phyloP scores from a whole-genome alignment of 768 basidiomycete genomes.

The Sistotremastrum suecicum region DNA sequence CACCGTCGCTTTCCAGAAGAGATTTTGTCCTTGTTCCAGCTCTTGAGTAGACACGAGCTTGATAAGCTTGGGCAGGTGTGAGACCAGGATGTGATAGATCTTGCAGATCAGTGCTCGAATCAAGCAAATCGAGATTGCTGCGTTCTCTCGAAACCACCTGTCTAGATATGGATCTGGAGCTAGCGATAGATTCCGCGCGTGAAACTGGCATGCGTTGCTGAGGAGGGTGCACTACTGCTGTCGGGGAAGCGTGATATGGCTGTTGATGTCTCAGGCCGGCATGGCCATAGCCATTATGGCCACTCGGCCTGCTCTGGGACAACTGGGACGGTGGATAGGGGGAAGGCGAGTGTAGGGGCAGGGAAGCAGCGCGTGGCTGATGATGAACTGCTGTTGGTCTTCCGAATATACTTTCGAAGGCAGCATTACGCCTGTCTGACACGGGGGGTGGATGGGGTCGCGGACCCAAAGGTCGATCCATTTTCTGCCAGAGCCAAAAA shows the following conservation, averaged over 20 bases:
- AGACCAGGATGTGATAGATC: constrained; percentile 35
- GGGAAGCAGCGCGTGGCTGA: constrained; percentile 16
- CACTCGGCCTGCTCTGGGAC: constrained; percentile 11
- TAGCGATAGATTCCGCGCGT: constrained; percentile 36
- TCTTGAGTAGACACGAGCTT: constrained; percentile 50
- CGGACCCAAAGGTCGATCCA: constrained; percentile 49
- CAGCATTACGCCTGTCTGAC: constrained; percentile 57
- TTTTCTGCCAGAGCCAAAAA: constrained; percentile 5
- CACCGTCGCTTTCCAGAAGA: no score
- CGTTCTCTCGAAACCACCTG: constrained; percentile 30
- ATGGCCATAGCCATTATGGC: constrained; percentile 7
- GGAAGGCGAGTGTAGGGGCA: constrained; percentile 11
- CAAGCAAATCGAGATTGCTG: constrained; percentile 35
- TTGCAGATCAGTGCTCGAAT: constrained; percentile 24
- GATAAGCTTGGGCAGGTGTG: constrained; percentile 71
- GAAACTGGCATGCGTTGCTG: constrained; percentile 23
- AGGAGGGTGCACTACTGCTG: constrained; percentile 20
- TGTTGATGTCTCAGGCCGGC: constrained; percentile 11
- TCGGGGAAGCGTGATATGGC: constrained; percentile 10
- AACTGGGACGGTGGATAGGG: constrained; percentile 18
- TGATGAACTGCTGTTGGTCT: constrained; percentile 51
- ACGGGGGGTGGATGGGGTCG: constrained; percentile 19
- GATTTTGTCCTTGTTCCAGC: no score
- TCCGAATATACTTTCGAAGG: constrained; percentile 82
- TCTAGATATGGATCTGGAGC: constrained; percentile 17